Conservation (phyloP, 2,329 filamentous ascomycete genomes). For the Talaromyces albobiverticillius region DNA sequence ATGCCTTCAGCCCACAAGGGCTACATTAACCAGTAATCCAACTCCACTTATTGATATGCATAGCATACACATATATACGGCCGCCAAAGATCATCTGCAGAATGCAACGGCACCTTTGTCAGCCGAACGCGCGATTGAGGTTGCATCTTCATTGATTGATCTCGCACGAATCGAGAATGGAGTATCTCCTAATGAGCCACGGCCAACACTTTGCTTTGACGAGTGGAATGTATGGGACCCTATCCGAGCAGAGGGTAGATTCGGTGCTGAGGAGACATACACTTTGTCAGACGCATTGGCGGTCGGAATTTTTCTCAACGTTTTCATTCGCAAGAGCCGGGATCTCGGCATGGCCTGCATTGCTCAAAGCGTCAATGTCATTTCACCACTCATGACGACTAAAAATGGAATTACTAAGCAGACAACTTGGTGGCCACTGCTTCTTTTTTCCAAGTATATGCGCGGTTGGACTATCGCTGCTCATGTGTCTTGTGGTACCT, state of each 20-base stretch:
- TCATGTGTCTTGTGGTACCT: slow-evolving; percentile 62
- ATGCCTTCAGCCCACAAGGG: slow-evolving; percentile 55
- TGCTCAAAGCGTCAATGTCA: slow-evolving; percentile 75
- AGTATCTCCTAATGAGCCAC: slow-evolving; percentile 54
- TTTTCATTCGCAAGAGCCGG: slow-evolving; percentile 69
- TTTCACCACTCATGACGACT: slow-evolving; percentile 72
- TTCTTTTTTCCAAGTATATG: slow-evolving; percentile 70
- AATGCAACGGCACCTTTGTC: slow-evolving; percentile 64
- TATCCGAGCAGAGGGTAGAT: slow-evolving; percentile 65
- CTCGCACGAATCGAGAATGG: slow-evolving; percentile 68
- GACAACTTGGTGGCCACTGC: slow-evolving; percentile 71
- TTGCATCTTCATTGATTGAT: slow-evolving; percentile 66
- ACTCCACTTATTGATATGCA: slow-evolving; percentile 69
- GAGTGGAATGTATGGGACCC: slow-evolving; percentile 86
- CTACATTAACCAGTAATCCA: slow-evolving; percentile 37
- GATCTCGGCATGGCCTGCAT: slow-evolving; percentile 76
- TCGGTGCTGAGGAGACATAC: slow-evolving; percentile 71
- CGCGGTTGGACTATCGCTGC: slow-evolving; percentile 66
- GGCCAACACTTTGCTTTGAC: slow-evolving; percentile 74
- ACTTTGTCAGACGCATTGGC: slow-evolving; percentile 72
- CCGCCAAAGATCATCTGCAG: slow-evolving; percentile 52
- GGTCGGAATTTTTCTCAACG: slow-evolving; percentile 73
- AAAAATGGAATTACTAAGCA: slow-evolving; percentile 64
- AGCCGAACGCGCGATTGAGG: slow-evolving; percentile 72
- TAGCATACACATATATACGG: slow-evolving; percentile 76